phyloP scores from a whole-genome alignment of 2,329 filamentous ascomycete species.

The Colletotrichum truncatum region DNA sequence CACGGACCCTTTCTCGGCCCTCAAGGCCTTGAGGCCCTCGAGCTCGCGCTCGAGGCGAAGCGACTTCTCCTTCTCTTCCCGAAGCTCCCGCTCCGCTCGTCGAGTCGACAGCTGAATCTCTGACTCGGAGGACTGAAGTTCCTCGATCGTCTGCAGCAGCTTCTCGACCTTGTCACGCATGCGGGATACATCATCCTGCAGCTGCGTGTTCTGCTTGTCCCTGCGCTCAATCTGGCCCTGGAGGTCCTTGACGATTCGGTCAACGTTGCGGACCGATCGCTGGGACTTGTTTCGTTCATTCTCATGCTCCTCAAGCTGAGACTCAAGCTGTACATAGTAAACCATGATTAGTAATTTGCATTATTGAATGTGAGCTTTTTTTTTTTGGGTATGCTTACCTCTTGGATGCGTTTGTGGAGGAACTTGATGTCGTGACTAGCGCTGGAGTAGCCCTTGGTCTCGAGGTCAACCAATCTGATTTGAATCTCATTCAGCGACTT shows the following conservation, averaged over 20 bases:
- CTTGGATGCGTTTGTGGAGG: constrained; percentile 91
- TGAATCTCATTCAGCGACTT: constrained; percentile 92
- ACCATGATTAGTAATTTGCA: constrained; percentile 4
- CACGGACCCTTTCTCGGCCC: constrained; percentile 66
- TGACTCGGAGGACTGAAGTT: constrained; percentile 89
- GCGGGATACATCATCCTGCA: constrained; percentile 84
- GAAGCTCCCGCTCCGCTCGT: constrained; percentile 87
- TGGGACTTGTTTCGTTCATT: constrained; percentile 81
- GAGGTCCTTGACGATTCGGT: constrained; percentile 92
- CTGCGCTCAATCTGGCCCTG: constrained; percentile 92
- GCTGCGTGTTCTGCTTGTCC: constrained; percentile 84
- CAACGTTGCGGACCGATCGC: constrained; percentile 89
- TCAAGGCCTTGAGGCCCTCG: constrained; percentile 82
- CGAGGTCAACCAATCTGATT: constrained; percentile 87
- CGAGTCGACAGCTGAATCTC: constrained; percentile 82
- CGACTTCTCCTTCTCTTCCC: constrained; percentile 86
- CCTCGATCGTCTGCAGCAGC: constrained; percentile 90
- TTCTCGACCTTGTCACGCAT: constrained; percentile 92
- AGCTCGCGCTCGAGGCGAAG: constrained; percentile 87
- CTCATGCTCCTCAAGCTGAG: constrained; percentile 85
- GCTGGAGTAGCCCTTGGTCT: constrained; percentile 96
- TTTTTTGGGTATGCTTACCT: constrained; percentile 68
- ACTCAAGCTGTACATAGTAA: constrained; percentile 76
- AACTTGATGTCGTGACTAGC: constrained; percentile 96
- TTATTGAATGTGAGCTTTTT: constrained; percentile 13